phyloP scores from a whole-genome alignment of 192 early-diverging fungal genomes.

The Coemansia sp. region DNA sequence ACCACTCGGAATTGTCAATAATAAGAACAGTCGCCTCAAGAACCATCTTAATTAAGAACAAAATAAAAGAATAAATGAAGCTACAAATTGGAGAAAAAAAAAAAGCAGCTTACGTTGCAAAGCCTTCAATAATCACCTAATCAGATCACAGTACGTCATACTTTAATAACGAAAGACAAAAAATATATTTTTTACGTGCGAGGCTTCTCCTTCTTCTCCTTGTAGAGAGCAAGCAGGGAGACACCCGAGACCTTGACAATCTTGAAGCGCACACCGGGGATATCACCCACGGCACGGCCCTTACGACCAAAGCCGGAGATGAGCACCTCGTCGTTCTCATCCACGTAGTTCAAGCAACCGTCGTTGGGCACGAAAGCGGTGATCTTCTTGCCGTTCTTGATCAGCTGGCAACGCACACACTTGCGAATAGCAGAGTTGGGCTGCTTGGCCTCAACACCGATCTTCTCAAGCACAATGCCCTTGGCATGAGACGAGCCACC shows the following conservation, averaged over 20 bases:
- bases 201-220: conserved; percentile 99
- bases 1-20: conserved; percentile 98
- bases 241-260: conserved; percentile 99
- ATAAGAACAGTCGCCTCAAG: conserved; percentile 90
- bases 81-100: conserved; percentile 5
- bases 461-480: conserved; percentile 99
- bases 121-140: background rate
- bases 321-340: conserved; percentile 99
- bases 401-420: conserved; percentile 99
- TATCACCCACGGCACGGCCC: conserved; percentile 99
- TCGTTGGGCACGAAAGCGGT: conserved; percentile 99
- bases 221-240: conserved; percentile 97
- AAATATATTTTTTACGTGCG: conserved; percentile 65
- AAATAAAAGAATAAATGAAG: conserved; percentile 11
- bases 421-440: conserved; percentile 99
- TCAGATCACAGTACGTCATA: conserved; percentile 8
- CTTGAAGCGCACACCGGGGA: conserved; percentile 99
- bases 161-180: conserved; percentile 3
- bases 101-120: conserved; percentile 7
- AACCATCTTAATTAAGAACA: conserved; percentile 61
- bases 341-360: conserved; percentile 99
- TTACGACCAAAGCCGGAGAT: conserved; percentile 99
- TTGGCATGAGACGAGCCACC: conserved; percentile 99
- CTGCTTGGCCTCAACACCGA: conserved; percentile 99
- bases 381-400: conserved; percentile 99